Evolutionary conservation across 2,329 filamentous ascomycete genomes (phyloP).

Genomic region (Ceratocystis smalleyi): DNA sequence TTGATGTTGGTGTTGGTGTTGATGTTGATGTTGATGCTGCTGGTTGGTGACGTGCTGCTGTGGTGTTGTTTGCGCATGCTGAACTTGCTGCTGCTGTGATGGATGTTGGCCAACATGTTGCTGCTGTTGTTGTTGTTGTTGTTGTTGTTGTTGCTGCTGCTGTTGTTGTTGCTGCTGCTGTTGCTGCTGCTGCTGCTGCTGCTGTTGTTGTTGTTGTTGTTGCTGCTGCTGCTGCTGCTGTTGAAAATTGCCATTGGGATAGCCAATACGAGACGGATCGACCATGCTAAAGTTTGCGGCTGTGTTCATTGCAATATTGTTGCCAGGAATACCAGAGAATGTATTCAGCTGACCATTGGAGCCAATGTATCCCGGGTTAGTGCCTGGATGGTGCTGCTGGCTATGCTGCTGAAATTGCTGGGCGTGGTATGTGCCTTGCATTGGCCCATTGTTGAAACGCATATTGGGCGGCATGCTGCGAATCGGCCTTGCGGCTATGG

Average conservation of each 20-base stretch:
- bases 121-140: conserved; percentile 39
- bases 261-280: conserved; percentile 17
- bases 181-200: not conserved
- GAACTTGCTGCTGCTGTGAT: conserved; percentile 41
- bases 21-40: conserved; percentile 34
- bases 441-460: conserved; percentile 34
- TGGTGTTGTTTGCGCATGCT: conserved; percentile 22
- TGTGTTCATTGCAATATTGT: conserved; percentile 41
- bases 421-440: conserved; percentile 29
- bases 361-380: conserved; percentile 56
- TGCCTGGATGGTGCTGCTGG: conserved; percentile 36
- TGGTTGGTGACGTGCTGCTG: conserved; percentile 17
- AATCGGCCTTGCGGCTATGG: conserved; percentile 9
- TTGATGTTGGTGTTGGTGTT: conserved; percentile 34
- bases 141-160: conserved; percentile 27
- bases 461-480: conserved; percentile 16
- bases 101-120: conserved; percentile 32
- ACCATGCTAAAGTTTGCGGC: conserved; percentile 32
- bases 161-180: conserved; percentile 26
- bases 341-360: conserved; percentile 53
- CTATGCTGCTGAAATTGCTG: conserved; percentile 36
- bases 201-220: conserved; percentile 20
- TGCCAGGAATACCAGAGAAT: conserved; percentile 42
- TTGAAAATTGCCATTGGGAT: conserved; percentile 24
- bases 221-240: conserved; percentile 25